Percentiles rank a stretch among this genome's conserved stretches.
Conservation (phyloP, 176 grass and related monocot genomes). For the Dactylis glomerata region DNA sequence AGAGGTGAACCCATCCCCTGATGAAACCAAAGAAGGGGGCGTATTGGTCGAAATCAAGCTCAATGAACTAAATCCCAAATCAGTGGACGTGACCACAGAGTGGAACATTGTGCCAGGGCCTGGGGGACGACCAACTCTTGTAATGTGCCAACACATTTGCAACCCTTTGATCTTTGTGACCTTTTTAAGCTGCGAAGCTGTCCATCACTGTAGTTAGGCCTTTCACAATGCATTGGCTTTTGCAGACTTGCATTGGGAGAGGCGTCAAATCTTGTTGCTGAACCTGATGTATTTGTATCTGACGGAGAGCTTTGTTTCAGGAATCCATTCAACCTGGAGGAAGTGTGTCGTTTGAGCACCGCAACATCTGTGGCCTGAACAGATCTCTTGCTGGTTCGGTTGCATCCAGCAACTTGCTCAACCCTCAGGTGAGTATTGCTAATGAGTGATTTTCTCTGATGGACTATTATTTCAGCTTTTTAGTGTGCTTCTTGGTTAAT, state of each 20-base stretch:
- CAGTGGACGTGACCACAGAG: conserved; percentile 81
- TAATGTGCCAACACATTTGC: conserved; percentile 31
- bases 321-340: conserved; percentile 97
- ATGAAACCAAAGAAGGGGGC: conserved; percentile 92
- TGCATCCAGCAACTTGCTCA: conserved; percentile 87
- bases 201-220: neutral
- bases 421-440: conserved; percentile 75
- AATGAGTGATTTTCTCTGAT: neutral
- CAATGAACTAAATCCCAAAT: conserved; percentile 84
- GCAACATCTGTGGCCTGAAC: conserved; percentile 87
- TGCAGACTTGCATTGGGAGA: too few species aligned
- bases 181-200: neutral
- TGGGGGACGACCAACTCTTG: conserved; percentile 78
- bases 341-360: conserved; percentile 85
- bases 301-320: conserved; percentile 39
- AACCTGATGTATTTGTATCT: conserved; percentile 10
- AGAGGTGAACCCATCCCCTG: conserved; percentile 83
- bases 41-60: conserved; percentile 93
- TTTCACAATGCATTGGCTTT: too few species aligned
- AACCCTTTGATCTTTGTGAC: neutral
- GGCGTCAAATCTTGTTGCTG: too few species aligned
- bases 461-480: neutral
- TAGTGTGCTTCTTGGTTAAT: conserved; percentile 6
- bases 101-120: conserved; percentile 84
- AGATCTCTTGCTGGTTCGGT: conserved; percentile 83